Base-by-base conservation (phyloP, 1,139 yeast genomes). In the Spathaspora sp. region DNA sequence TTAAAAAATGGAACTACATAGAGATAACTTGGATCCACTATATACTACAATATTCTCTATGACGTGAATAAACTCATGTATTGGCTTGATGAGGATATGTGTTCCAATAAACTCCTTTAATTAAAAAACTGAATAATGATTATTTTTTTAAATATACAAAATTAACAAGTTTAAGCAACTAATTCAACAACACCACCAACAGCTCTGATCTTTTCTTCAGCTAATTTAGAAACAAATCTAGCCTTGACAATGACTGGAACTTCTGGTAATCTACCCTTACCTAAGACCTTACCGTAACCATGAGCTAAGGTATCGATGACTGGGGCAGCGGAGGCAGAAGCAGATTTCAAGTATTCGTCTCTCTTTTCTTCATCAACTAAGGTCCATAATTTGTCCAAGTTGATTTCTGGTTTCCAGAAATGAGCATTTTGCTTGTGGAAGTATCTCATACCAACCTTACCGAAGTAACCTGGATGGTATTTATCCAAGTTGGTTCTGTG, bases 401-500 rank as follows among this genome's bases (percentile, higher is more conserved):
- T 95, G 80, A 95, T 81, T 67, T 87, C 89, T 77, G 99, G 98
- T 78, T 81, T 86, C 98, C 99, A 93, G 91, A 86, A 87, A 76
- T 89, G 97, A 83, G 80, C 81, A 72, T 80, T 81, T 81, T 90
- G 97, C 79, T 87, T 86, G 91, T 90, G 98, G 97, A 88, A 95
- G 87, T 89, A 87, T 88, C 99, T 90, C 98, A 93, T 93, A 91
- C 99, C 99, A 76, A 95, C 98, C 84, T 95, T 95, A 88, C 99
- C 99, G 81, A 95, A 95, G 95, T 95, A 95, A 90, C 99, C 99
- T 71, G 99, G 99, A 79, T 95, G 99, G 97, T 88, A 95, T 81
- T 91, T 93, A 78, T 95, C 99, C 83, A 93, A 81, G 85, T 90
- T 90, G 77, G 93, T 90, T 89, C 98, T 90, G 97, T 95, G 99